Base-by-base conservation (phyloP, 176 grass and related monocot genomes). In the Rhynchospora breviuscula region DNA sequence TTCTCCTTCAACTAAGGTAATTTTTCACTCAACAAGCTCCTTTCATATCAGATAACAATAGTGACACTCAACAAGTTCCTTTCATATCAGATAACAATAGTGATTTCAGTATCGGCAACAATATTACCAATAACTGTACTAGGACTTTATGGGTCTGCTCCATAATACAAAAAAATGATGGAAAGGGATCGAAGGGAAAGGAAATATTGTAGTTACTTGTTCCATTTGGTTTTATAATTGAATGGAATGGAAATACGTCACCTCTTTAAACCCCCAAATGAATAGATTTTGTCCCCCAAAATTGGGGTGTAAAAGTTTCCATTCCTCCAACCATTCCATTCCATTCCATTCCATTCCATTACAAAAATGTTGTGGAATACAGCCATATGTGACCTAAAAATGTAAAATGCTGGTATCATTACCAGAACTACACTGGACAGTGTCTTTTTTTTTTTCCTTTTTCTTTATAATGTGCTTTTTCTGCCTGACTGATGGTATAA, bases 1-100 rank as follows among this genome's bases (percentile, higher is more conserved):
- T 94, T 65, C 63, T 94, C 68, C 49, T 85, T 83, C 87, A 89
- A 83, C 59, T 94, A 26, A 91, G 92, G 89, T 94, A 67, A 10
- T 14, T 2, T 13, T 82, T 59, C 68, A 72, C 33, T 46, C 31
- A 63, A 29, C 26, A 29, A 29, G 26, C 1, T 29, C 26, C 26
- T 29, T 29, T 29, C 26, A 29, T 29, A 29, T 29, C 26, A 29
- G 26, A 29, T 29, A 29, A 29, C 26, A 29, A 10, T 66, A 1
- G 25, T 66, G 13, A 31, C 68, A 72, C 33, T 46, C 31, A 63
- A 29, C 26, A 29, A 29, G 26, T 29, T 29, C 26, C 26, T 29
- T 29, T 29, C 26, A 29, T 29, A 29, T 29, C 26, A 29, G 26
- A 29, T 29, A 29, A 29, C 26, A 29, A 10, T 66, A 1, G 25